phyloP scores from a whole-genome alignment of 352 stramenopile genomes.

The Pythium insidiosum region DNA sequence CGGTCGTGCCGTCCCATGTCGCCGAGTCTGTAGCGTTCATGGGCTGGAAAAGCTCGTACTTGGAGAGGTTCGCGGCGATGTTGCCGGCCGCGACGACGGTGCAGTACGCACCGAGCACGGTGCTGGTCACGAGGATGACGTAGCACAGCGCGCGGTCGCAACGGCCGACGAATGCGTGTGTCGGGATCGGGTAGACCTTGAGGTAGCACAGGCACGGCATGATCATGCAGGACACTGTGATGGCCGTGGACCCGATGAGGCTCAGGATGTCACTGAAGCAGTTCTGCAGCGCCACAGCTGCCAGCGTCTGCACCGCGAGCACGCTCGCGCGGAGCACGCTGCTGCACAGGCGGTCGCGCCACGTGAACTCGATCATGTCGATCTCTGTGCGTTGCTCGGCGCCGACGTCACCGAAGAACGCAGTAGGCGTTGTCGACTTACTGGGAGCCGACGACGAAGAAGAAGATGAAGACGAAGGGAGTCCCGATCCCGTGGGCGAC shows the following conservation, averaged over 20 bases:
- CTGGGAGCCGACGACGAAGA: no score
- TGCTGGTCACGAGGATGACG: slow-evolving; percentile 40
- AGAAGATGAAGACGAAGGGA: no score
- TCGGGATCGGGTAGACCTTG: slow-evolving; percentile 50
- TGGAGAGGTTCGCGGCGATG: slow-evolving; percentile 39
- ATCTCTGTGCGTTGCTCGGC: no score
- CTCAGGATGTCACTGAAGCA: slow-evolving; percentile 66
- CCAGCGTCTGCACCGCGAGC: slow-evolving; percentile 34
- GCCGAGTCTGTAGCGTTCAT: slow-evolving; percentile 12
- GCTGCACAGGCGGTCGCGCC: slow-evolving; percentile 36
- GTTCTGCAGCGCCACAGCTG: slow-evolving; percentile 59
- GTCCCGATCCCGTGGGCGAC: slow-evolving; percentile 5
- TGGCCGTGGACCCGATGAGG: slow-evolving; percentile 51
- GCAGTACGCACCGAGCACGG: slow-evolving; percentile 46
- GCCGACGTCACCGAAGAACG: no score
- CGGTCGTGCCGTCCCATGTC: slow-evolving; percentile 3
- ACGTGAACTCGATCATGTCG: slow-evolving; percentile 25
- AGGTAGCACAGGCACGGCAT: slow-evolving; percentile 75
- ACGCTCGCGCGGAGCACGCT: slow-evolving; percentile 35
- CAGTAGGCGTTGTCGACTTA: no score
- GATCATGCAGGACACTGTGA: slow-evolving; percentile 67
- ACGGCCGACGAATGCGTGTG: slow-evolving; percentile 29
- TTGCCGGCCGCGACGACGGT: slow-evolving; percentile 35
- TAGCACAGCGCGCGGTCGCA: slow-evolving; percentile 45
- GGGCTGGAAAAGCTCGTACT: slow-evolving; percentile 39